phyloP scores from a whole-genome alignment of 495 filamentous ascomycete genomes.

The Pyrenula aspistea region DNA sequence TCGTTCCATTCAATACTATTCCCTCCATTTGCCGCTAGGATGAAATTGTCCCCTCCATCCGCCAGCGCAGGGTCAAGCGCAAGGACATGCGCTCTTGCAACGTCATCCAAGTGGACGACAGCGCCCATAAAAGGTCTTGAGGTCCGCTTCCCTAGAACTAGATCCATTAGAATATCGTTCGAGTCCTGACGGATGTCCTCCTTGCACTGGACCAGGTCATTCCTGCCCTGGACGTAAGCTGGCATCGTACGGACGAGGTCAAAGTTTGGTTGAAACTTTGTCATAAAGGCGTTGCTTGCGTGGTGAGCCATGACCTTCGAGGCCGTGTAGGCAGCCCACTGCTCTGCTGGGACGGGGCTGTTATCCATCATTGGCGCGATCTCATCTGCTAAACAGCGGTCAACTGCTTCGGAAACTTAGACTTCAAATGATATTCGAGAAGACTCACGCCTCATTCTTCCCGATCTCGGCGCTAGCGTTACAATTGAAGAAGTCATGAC shows the following conservation, averaged over 20 bases:
- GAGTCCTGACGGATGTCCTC: slow-evolving; percentile 1
- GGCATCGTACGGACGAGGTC: slow-evolving; percentile 13
- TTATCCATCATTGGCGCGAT: neutral
- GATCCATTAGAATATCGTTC: slow-evolving; percentile 1
- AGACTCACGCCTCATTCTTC: neutral
- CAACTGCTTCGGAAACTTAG: too few species aligned
- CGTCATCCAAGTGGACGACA: slow-evolving; percentile 16
- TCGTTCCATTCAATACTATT: slow-evolving; percentile 30
- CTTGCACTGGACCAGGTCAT: slow-evolving; percentile 2
- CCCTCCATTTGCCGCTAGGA: slow-evolving; percentile 9
- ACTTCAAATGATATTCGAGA: too few species aligned
- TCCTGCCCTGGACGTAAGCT: slow-evolving; percentile 11
- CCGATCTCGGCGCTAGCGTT: slow-evolving; percentile 14
- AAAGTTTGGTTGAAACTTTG: slow-evolving; percentile 8
- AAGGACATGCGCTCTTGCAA: slow-evolving; percentile 15
- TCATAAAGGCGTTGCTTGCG: slow-evolving; percentile 14
- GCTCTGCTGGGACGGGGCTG: slow-evolving; percentile 4
- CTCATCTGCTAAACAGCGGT: neutral
- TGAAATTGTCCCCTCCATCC: slow-evolving; percentile 10
- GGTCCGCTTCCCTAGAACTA: slow-evolving; percentile 9
- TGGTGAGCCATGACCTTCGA: slow-evolving; percentile 18
- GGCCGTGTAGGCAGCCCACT: slow-evolving; percentile 14
- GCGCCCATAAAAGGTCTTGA: slow-evolving; percentile 11
- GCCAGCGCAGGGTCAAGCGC: slow-evolving; percentile 7
- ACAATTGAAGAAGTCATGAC: slow-evolving; percentile 29